Evolutionary conservation across 306 rosid genomes (phyloP), one percentile per base, ranked within the genome.

Genomic region (Amphicarpaea edgeworthii): DNA sequence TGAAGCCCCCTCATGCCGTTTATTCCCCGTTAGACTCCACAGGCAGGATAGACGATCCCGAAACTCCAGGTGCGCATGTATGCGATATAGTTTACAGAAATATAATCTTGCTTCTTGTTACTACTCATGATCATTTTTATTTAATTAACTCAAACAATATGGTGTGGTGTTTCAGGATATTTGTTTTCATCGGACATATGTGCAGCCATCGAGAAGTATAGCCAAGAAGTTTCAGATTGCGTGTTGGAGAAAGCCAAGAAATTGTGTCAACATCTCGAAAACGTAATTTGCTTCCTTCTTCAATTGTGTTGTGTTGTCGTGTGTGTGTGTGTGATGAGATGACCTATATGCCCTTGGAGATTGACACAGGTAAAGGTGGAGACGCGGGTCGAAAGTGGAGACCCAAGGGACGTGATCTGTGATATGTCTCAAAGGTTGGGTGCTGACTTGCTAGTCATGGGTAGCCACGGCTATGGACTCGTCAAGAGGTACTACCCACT

Each of bases 341-440:
- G 61, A 47, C 41, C n/a, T 28, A 30, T 49, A 49, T 69, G 46
- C 47, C 62, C 61, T 46, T 17, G 5, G 28, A 14, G 23, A 28
- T 15, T 59, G 20, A 30, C 15, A 1, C 34, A 90, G 96, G 78
- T 79, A n/a, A 79, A 79, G 84, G 79, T 88, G 82, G 93, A 90
- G 83, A 83, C 84, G 14, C 77, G 74, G 49, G 61, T 90, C 26
- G 97, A 77, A 78, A 73, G 23, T 14, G 97, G 97, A 7, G 92
- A 92, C 55, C 84, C 96, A 3, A 87, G 86, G 76, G 90, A 88
- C 8, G 92, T 90, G 15, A 88, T 92, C 23, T 85, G 97, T 78
- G 77, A 84, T 62, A 79, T 84, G 91, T 86, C 61, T 7, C 84
- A 84, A 49, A 83, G 77, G 34, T 62, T 90, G 66, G 85, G 71